Evolutionary conservation across 192 early-diverging fungal species (phyloP), one percentile per base, ranked within the genome.

Genomic region (Gaertneriomyces sp.): DNA sequence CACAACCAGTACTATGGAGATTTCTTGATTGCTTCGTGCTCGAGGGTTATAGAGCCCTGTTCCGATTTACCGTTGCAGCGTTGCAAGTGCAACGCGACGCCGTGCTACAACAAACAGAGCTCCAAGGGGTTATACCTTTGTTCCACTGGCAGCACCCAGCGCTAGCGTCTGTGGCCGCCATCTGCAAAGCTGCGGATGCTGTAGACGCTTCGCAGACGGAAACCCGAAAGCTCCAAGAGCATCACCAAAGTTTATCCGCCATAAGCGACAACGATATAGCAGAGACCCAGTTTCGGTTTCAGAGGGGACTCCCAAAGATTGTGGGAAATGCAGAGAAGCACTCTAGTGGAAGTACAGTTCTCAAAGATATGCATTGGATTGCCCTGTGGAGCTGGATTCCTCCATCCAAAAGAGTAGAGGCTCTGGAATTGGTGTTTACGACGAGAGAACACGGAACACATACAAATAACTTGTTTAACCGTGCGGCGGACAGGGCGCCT

Each of bases 351-450:
- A 62, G 53, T 44, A 68, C 56, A 14, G 65, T 79, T 44, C 17
- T 76, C 45, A 64, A 39, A 17, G 74, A 76, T 42, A 71, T 76
- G 49, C 64, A 76, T 53, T 79, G 77, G 77, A 67, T 74, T 14
- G 74, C 73, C 25, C 51, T 79, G 12, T 80, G 78, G 78, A 62
- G 63, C 6, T 79, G 76, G 78, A 73, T 80, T n/a, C 78, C 78
- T 7, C 73, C 72, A 14, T 45, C 52, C 40, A 54, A 70, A 68
- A 53, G 76, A 12, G 54, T 75, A 11, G 58, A 53, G n/a, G 69
- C 61, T 10, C 63, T 80, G 20, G 78, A 71, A 57, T 45, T 79
- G 54, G 40, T 74, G n/a, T 80, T 80, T 53, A 75, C 78, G 17
- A 80, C 78, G 6, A 61, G 62, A 19, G 70, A 76, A 20, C 75